Base-by-base conservation (phyloP, 2,329 filamentous ascomycete genomes). In the Rhinocladiella similis region DNA sequence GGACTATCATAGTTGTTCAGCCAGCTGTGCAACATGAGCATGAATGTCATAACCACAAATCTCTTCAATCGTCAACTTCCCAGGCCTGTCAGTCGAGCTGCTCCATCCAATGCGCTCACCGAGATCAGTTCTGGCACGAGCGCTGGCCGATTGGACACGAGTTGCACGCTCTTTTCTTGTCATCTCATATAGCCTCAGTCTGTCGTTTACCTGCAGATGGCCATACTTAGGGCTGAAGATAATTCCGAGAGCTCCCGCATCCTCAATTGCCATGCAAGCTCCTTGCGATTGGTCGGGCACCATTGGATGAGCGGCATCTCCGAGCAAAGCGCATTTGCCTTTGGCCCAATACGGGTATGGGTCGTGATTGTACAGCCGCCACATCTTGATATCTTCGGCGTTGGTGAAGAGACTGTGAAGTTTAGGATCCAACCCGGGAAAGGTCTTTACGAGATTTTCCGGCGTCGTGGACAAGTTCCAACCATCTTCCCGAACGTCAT, bases 231-330 rank as follows among this genome's bases (percentile, higher is more conserved):
- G 39, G 52, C 63, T 66, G 62, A 74, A 74, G 14, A 75, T 60
- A 3, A 73, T 61, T 0, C 73, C 72, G 5, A 75, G 50, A 1
- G 70, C 72, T 0, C 66, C 73, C 4, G 73, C 73, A 56, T 77
- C 73, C 59, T 77, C 74, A 29, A 76, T 71, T 0, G 73, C 73
- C 65, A 69, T 69, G 53, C 72, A 75, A 1, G 70, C 72, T 5
- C 73, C 64, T 59, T 69, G 64, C 6, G 62, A 64, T 27, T 70
- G 69, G 42, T 70, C 67, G 1, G 69, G 69, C 61, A 71, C 65
- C 66, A 72, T 70, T 1, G 69, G 67, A 48, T 71, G 69, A 1
- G 69, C 69, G 1, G 69, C 68, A 53, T 71, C 70, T 2, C 70
- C 69, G 0, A 70, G 59, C 22, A 25, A 7, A 25, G 22, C 22